A percentile compares a stretch with the other conserved stretches of the same genome.
phyloP scores from a whole-genome alignment of 2,329 filamentous ascomycete species.

The Cordyceps fumosorosea region DNA sequence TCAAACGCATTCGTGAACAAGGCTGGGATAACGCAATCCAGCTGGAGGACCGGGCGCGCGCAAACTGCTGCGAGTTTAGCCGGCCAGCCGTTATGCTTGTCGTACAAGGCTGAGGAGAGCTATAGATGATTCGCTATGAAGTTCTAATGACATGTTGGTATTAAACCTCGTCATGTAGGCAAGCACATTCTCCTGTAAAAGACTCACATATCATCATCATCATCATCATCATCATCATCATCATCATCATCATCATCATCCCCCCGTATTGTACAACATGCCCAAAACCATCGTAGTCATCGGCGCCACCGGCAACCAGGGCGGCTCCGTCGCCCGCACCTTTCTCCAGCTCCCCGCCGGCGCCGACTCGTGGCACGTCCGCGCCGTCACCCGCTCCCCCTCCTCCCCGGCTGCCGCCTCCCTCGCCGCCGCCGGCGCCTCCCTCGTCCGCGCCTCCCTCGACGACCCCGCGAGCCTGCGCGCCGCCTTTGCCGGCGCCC shows the following conservation, averaged over 20 bases:
- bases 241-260: no score
- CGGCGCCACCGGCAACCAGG: slow-evolving; percentile 33
- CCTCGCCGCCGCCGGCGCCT: slow-evolving; percentile 16
- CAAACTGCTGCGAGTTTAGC: background rate
- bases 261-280: background rate
- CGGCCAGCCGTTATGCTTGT: background rate
- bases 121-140: no score
- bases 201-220: no score
- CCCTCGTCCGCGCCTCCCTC: slow-evolving; percentile 21
- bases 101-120: background rate
- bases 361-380: slow-evolving; percentile 21
- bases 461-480: slow-evolving; percentile 15
- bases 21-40: no score
- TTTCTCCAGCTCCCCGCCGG: slow-evolving; percentile 33
- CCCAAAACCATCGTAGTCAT: slow-evolving; percentile 22
- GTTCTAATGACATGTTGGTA: no score
- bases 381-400: slow-evolving; percentile 21
- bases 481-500: slow-evolving; percentile 19
- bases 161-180: background rate
- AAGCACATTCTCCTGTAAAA: no score
- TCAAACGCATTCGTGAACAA: no score
- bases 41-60: no score
- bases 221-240: no score
- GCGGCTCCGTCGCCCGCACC: slow-evolving; percentile 29
- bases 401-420: slow-evolving; percentile 15